Percentiles rank a stretch among this genome's conserved stretches.
phyloP scores from a whole-genome alignment of 2,329 filamentous ascomycete species.

The Trichophyton simii region DNA sequence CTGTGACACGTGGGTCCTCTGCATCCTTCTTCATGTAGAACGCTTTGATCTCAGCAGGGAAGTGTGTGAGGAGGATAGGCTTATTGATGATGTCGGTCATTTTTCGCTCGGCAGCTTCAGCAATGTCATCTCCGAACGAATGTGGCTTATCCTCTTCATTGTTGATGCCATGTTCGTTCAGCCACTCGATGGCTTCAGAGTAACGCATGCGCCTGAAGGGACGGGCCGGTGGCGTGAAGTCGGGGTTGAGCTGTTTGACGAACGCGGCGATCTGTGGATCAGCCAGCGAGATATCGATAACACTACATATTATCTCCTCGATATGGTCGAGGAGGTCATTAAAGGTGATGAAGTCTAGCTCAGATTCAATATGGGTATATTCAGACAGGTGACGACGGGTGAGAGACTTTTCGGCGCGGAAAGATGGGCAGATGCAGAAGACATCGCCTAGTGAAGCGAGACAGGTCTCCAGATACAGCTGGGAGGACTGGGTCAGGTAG shows the following conservation, averaged over 20 bases:
- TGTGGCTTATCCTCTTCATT: conserved; percentile 90
- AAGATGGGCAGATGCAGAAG: conserved; percentile 97
- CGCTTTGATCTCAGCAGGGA: conserved; percentile 93
- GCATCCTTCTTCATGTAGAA: conserved; percentile 97
- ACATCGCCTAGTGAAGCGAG: conserved; percentile 84
- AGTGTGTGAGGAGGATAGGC: conserved; percentile 93
- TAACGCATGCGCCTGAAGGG: conserved; percentile 96
- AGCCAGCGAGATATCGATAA: conserved; percentile 63
- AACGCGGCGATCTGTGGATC: conserved; percentile 60
- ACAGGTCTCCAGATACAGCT: conserved; percentile 93
- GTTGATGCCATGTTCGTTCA: conserved; percentile 74
- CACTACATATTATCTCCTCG: conserved; percentile 75
- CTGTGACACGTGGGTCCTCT: conserved; percentile 69
- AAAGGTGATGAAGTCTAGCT: conserved; percentile 92
- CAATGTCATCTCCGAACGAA: conserved; percentile 91
- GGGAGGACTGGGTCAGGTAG: conserved; percentile 91
- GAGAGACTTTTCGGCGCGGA: conserved; percentile 92
- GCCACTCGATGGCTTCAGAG: conserved; percentile 85
- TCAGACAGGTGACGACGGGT: conserved; percentile 90
- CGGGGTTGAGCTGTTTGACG: conserved; percentile 81
- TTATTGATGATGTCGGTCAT: conserved; percentile 97
- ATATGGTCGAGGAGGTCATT: conserved; percentile 76
- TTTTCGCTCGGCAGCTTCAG: conserved; percentile 85
- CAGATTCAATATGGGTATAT: conserved; percentile 93
- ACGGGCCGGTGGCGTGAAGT: conserved; percentile 65